These are phyloP conservation scores for Fusarium siculi DNA, from an alignment of 2,329 filamentous ascomycete species.

Conservation along the genomic window DNA sequence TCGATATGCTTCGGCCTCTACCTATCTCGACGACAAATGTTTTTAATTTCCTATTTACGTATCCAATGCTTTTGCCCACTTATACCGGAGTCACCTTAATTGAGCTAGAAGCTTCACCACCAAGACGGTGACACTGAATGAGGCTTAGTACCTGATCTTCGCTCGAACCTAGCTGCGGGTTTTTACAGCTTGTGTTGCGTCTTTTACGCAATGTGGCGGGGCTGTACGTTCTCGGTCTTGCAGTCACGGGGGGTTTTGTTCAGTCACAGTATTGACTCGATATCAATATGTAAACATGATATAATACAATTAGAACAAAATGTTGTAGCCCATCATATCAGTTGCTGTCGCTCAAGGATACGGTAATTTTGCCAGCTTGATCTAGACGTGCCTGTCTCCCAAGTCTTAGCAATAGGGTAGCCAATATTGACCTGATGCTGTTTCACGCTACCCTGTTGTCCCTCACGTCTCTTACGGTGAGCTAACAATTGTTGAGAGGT, in stretches of 20 bases:
- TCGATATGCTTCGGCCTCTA: slow-evolving; percentile 20
- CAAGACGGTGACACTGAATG: slow-evolving; percentile 24
- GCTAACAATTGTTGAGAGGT: slow-evolving; percentile 31
- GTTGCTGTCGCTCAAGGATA: background rate
- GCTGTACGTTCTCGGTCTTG: slow-evolving; percentile 24
- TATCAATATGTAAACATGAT: slow-evolving; percentile 14
- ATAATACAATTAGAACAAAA: background rate
- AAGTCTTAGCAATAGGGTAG: background rate
- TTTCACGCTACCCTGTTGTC: slow-evolving; percentile 17
- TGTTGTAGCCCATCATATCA: background rate
- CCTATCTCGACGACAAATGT: slow-evolving; percentile 9
- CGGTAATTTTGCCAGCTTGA: background rate
- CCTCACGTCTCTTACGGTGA: slow-evolving; percentile 14
- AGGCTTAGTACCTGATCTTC: slow-evolving; percentile 37
- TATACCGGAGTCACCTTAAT: slow-evolving; percentile 33
- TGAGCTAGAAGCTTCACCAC: slow-evolving; percentile 36
- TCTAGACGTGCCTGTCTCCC: background rate
- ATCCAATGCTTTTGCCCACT: slow-evolving; percentile 18
- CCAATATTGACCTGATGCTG: background rate
- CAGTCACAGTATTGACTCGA: slow-evolving; percentile 10
- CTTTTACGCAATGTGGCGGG: slow-evolving; percentile 47
- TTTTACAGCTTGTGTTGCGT: slow-evolving; percentile 42
- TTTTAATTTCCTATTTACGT: slow-evolving; percentile 31
- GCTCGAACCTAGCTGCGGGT: slow-evolving; percentile 34
- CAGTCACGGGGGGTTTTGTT: slow-evolving; percentile 14